Evolutionary conservation across 176 grass and related monocot species (phyloP).

Genomic region (Rhynchospora breviuscula): DNA sequence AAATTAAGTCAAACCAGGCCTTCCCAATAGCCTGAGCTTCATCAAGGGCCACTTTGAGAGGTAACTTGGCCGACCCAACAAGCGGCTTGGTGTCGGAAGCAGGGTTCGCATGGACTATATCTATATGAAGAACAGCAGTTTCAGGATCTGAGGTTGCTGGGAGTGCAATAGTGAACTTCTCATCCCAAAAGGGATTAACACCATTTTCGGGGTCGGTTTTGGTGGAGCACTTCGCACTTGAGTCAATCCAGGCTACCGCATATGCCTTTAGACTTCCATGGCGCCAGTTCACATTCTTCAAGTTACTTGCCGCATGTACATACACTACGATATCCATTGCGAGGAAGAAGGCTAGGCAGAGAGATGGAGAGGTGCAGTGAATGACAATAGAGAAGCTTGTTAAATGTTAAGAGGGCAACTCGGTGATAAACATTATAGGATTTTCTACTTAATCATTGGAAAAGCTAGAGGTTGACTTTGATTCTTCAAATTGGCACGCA

Average conservation of each 20-base stretch:
- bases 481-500: too few species aligned
- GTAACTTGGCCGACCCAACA: constrained; percentile 52
- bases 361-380: not conserved
- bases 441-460: too few species aligned
- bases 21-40: constrained; percentile 36
- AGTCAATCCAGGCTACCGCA: constrained; percentile 48
- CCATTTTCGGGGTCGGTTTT: constrained; percentile 33
- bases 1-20: constrained; percentile 30
- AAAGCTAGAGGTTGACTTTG: too few species aligned
- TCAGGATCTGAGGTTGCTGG: constrained; percentile 17
- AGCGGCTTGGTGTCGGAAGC: constrained; percentile 50
- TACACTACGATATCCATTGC: constrained; percentile 34
- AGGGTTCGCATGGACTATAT: constrained; percentile 62
- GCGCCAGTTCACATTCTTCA: constrained; percentile 81
- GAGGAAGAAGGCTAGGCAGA: not conserved
- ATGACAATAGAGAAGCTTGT: not conserved
- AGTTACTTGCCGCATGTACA: constrained; percentile 37
- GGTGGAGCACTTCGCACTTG: constrained; percentile 42
- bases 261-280: constrained; percentile 44
- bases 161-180: constrained; percentile 45
- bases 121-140: constrained; percentile 50
- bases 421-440: too few species aligned
- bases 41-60: constrained; percentile 49
- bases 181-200: constrained; percentile 38
- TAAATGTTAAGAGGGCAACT: not conserved